Percentiles rank a stretch among this genome's conserved stretches.
Evolutionary conservation across 495 filamentous ascomycete genomes (phyloP).

Genomic region (Hyaloscypha bicolor): DNA sequence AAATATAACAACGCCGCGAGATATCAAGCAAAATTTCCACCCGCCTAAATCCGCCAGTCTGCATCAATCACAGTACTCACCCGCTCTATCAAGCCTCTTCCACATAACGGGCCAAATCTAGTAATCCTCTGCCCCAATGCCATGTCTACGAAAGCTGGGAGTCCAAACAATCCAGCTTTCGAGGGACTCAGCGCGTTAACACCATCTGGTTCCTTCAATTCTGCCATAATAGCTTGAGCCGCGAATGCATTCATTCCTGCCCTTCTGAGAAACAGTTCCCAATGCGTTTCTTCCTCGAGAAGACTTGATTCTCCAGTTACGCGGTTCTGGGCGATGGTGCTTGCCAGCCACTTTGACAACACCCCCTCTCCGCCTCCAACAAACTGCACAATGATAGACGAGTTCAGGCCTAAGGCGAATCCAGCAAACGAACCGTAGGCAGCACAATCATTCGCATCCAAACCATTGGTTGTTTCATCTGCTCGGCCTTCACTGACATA

Average conservation of each 20-base stretch:
- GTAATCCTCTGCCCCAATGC: conserved; percentile 43
- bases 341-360: conserved; percentile 56
- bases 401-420: conserved; percentile 48
- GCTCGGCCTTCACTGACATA: conserved; percentile 61
- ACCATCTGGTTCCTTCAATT: conserved; percentile 43
- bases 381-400: conserved; percentile 50
- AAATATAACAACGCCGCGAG: conserved; percentile 19
- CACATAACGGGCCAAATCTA: conserved; percentile 51
- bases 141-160: conserved; percentile 64
- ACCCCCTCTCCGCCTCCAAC: conserved; percentile 59
- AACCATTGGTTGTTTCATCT: conserved; percentile 38
- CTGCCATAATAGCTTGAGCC: conserved; percentile 67
- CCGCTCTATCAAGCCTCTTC: conserved; percentile 51
- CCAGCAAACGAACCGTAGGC: conserved; percentile 57
- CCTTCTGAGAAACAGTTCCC: conserved; percentile 75
- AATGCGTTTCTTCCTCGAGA: conserved; percentile 57
- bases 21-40: neutral
- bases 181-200: conserved; percentile 22
- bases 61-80: conserved; percentile 46
- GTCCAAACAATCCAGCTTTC: conserved; percentile 41
- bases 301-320: conserved; percentile 13
- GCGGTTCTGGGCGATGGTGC: conserved; percentile 16
- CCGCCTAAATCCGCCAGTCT: conserved; percentile 17
- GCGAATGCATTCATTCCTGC: conserved; percentile 81
- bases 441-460: conserved; percentile 48